Evolutionary conservation across 2,329 filamentous ascomycete genomes (phyloP).

Genomic region (Albifimbria verrucaria): DNA sequence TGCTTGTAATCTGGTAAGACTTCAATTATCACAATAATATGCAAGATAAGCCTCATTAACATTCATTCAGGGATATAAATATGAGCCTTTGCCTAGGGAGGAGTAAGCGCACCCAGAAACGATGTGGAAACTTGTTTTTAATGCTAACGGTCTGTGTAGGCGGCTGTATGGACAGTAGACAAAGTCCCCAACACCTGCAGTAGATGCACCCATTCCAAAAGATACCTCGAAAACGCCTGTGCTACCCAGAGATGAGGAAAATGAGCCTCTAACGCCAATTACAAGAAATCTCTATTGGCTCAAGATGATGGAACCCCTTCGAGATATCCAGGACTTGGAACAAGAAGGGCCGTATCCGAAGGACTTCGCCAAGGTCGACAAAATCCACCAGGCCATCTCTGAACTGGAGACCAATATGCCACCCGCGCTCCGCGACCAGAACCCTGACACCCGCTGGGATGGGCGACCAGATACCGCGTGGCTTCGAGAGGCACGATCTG

Average conservation of each 20-base stretch:
- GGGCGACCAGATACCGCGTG: slow-evolving; percentile 49
- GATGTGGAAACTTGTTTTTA: too few species aligned
- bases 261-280: slow-evolving; percentile 54
- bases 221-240: slow-evolving; percentile 47
- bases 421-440: slow-evolving; percentile 49
- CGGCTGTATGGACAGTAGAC: slow-evolving; percentile 49
- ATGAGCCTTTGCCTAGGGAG: slow-evolving; percentile 50
- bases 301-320: slow-evolving; percentile 44
- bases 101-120: too few species aligned
- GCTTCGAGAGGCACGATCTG: slow-evolving; percentile 44
- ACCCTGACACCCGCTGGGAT: slow-evolving; percentile 57
- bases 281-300: slow-evolving; percentile 51
- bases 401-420: slow-evolving; percentile 48
- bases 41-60: not conserved
- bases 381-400: slow-evolving; percentile 48
- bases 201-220: slow-evolving; percentile 49
- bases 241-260: slow-evolving; percentile 39
- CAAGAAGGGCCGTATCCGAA: slow-evolving; percentile 52
- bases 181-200: slow-evolving; percentile 46
- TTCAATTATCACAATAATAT: too few species aligned
- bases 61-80: slow-evolving; percentile 49
- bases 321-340: slow-evolving; percentile 53
- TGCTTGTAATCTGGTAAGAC: slow-evolving; percentile 40
- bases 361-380: slow-evolving; percentile 51
- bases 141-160: too few species aligned